Percentiles rank a stretch among this genome's conserved stretches.
phyloP scores from a whole-genome alignment of 192 early-diverging fungal species.

The Gaertneriomyces sp. region DNA sequence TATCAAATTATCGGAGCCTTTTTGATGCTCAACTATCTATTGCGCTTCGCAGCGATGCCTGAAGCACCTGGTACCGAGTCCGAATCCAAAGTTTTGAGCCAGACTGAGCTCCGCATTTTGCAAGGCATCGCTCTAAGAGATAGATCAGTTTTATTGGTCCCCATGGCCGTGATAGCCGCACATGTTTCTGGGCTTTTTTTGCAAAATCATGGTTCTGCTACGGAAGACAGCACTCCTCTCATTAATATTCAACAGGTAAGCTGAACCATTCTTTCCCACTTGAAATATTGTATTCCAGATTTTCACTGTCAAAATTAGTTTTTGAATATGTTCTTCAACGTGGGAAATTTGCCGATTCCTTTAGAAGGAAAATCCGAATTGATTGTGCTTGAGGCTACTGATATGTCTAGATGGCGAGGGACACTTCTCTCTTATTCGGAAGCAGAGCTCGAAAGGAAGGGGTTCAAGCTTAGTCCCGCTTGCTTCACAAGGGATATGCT shows the following conservation, averaged over 20 bases:
- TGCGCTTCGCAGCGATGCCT: neutral
- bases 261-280: neutral
- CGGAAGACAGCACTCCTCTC: neutral
- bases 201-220: neutral
- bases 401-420: neutral
- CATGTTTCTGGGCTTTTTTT: neutral
- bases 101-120: neutral
- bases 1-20: neutral
- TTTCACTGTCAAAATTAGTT: neutral
- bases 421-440: neutral
- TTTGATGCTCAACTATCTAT: constrained; percentile 4
- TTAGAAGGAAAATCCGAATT: neutral
- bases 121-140: neutral
- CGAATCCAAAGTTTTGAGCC: neutral
- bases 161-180: constrained; percentile 8
- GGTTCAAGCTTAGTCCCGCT: neutral
- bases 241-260: neutral
- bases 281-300: neutral
- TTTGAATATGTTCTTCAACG: constrained; percentile 4
- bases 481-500: neutral
- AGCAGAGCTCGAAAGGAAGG: neutral
- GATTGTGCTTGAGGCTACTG: neutral
- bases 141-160: neutral
- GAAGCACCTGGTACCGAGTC: neutral
- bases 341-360: neutral